Percentiles rank a stretch among this genome's conserved stretches.
These are phyloP conservation scores for Kodamaea fungicola DNA, from an alignment of 1,139 yeast genomes.

Conservation along the genomic window DNA sequence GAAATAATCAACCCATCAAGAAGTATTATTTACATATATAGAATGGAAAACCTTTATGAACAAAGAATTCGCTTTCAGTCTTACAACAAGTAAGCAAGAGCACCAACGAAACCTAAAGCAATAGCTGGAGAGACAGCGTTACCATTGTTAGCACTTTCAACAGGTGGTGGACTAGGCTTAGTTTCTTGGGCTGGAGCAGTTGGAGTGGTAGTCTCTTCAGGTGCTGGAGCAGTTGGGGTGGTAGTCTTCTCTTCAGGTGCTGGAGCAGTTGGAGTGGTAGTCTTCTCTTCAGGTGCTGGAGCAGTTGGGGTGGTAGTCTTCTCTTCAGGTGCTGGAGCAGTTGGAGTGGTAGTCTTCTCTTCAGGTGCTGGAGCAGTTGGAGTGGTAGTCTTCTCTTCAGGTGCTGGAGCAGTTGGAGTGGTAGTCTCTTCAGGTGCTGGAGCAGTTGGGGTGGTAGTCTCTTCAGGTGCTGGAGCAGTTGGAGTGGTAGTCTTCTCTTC, in stretches of 20 bases:
- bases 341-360: conserved; percentile 1
- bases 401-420: conserved; percentile 11
- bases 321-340: conserved; percentile 6
- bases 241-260: conserved; percentile 8
- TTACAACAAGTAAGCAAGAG: conserved; percentile 15
- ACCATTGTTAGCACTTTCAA: conserved; percentile 10
- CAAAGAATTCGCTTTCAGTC: not conserved
- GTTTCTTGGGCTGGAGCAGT: conserved; percentile 6
- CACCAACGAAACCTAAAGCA: conserved; percentile 16
- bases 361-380: conserved; percentile 8
- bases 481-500: conserved; percentile 13
- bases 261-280: conserved; percentile 5
- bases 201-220: conserved; percentile 9
- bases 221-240: conserved; percentile 9
- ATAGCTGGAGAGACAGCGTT: conserved; percentile 14
- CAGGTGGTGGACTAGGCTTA: conserved; percentile 10
- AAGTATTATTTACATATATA: too few species aligned
- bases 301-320: not conserved
- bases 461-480: conserved; percentile 7
- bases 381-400: conserved; percentile 7
- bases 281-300: conserved; percentile 1
- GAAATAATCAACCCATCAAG: too few species aligned
- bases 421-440: conserved; percentile 8
- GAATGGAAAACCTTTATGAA: too few species aligned
- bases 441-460: conserved; percentile 11